A percentile compares a stretch with the other conserved stretches of the same genome.
Conservation (phyloP, 208 protist species). For the Leishmania martiniquensis region DNA sequence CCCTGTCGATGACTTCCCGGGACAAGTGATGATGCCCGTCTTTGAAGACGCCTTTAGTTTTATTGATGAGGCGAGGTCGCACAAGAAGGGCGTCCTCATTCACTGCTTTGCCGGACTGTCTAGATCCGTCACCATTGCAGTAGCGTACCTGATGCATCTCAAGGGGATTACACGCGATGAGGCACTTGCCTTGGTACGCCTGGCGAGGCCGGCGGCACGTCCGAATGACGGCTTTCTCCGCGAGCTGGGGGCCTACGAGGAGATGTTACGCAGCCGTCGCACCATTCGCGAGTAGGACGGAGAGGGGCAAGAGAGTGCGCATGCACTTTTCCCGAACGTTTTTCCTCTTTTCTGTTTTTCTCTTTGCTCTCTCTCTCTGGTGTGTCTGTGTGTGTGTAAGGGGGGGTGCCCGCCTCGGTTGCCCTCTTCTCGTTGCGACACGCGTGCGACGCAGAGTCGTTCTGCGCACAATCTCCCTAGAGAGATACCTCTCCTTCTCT, state of each 20-base stretch:
- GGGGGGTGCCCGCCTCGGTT: not conserved
- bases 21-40: conserved; percentile 56
- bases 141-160: conserved; percentile 86
- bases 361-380: not conserved
- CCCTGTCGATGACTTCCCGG: conserved; percentile 77
- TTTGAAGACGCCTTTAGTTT: conserved; percentile 81
- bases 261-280: conserved; percentile 17
- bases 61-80: conserved; percentile 69
- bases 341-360: not conserved
- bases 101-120: conserved; percentile 93
- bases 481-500: not conserved
- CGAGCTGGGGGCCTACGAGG: conserved; percentile 44
- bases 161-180: conserved; percentile 62
- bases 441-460: not conserved
- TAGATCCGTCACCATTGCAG: conserved; percentile 81
- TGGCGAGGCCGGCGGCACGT: conserved; percentile 67
- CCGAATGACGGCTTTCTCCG: conserved; percentile 88
- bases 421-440: not conserved
- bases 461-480: not conserved
- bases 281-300: not conserved
- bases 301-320: not conserved
- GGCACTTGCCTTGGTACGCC: conserved; percentile 62
- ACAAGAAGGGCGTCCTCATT: conserved; percentile 75
- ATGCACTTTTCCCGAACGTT: not conserved
- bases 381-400: not conserved